Percentiles rank a stretch among this genome's conserved stretches.
phyloP scores from a whole-genome alignment of 768 basidiomycete species.

The Lenzites betulinus region DNA sequence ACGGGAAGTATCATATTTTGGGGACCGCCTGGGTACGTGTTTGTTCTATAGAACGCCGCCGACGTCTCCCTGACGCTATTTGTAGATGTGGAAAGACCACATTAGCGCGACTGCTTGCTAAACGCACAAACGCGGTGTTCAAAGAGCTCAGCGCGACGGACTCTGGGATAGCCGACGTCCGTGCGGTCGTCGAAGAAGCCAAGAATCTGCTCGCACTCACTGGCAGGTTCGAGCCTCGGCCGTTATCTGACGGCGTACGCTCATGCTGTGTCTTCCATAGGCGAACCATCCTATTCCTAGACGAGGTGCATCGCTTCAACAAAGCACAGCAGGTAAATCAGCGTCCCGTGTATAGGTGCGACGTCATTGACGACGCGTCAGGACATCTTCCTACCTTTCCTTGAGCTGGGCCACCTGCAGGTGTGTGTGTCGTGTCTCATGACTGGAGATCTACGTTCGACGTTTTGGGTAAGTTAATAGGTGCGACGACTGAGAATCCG shows the following conservation, averaged over 20 bases:
- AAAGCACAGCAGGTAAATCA: slow-evolving; percentile 61
- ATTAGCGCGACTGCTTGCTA: slow-evolving; percentile 69
- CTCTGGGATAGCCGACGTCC: slow-evolving; percentile 68
- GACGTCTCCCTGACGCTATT: background rate
- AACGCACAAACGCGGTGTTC: slow-evolving; percentile 57
- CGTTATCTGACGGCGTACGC: background rate
- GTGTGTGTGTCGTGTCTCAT: slow-evolving; percentile 22
- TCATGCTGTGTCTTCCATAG: slow-evolving; percentile 37
- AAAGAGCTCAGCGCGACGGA: slow-evolving; percentile 80
- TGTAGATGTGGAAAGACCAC: slow-evolving; percentile 74
- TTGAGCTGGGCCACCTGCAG: slow-evolving; percentile 78
- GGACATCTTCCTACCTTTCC: slow-evolving; percentile 80
- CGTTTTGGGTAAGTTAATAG: slow-evolving; percentile 52
- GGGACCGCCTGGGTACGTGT: slow-evolving; percentile 69
- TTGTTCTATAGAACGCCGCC: background rate
- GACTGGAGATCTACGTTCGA: background rate
- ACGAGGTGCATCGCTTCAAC: slow-evolving; percentile 84
- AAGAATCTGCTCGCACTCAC: slow-evolving; percentile 62
- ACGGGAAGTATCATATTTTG: slow-evolving; percentile 68
- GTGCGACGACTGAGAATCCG: slow-evolving; percentile 89
- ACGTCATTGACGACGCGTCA: slow-evolving; percentile 31
- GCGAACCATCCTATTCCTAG: slow-evolving; percentile 75
- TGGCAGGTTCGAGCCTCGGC: slow-evolving; percentile 51
- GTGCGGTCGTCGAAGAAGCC: slow-evolving; percentile 76
- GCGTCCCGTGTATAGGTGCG: background rate